Base-by-base conservation (phyloP, 2,329 filamentous ascomycete genomes). In the Sclerotinia borealis region DNA sequence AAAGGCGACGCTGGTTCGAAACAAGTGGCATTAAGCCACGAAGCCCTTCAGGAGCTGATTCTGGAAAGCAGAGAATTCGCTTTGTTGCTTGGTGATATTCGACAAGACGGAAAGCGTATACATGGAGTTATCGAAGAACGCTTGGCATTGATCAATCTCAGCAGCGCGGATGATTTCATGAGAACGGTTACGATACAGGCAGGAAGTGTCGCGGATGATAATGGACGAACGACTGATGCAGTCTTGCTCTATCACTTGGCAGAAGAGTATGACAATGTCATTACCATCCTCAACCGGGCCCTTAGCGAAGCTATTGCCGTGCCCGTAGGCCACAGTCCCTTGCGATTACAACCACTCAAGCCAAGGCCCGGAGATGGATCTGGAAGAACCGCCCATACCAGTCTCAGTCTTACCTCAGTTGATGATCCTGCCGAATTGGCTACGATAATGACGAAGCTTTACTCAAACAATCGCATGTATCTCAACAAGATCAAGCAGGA, bases 31-130 rank as follows among this genome's bases (percentile, higher is more conserved):
- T 84, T 97, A 43, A 98, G 93, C 76, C 92, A 97, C 76, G 92
- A 96, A 76, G 93, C 92, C 8, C 81, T 99, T 63, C 90, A 93
- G 41, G 95, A 98, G 76, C 86, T 98, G 63, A 92, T 97, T 31
- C 82, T 99, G n/a, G 95, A 99, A 78, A 96, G 93, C 25, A 87
- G 93, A 68, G 95, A 99, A 74, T 99, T 98, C 76, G 93, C 93
- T 72, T 90, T 92, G 72, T 81, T 99, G 17, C 86, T 99, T 55
- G 95, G 96, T 60, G 96, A 99, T 74, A 92, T 99, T 70, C 85
- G 87, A 65, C 61, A 86, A 1, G 92, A 98, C 73, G 95, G 95
- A 27, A 88, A 86, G 66, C 88, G 93, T 64, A 91, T 96, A 69
- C 86, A 85, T 64, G 95, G 95, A 59, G 85, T 92, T 31, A 93